Conservation (phyloP, 805 yeast genomes). For the Candida schatavii region DNA sequence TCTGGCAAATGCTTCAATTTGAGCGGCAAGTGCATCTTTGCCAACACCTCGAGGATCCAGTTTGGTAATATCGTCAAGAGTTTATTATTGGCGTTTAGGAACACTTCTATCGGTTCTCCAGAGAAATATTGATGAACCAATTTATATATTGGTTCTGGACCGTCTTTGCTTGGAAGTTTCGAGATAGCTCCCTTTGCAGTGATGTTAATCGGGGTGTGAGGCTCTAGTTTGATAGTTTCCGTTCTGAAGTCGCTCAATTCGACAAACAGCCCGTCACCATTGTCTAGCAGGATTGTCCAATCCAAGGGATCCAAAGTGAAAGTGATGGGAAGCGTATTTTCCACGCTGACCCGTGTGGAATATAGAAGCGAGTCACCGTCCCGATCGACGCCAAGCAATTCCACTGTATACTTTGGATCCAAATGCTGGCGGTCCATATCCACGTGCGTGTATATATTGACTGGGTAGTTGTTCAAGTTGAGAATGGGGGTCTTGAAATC, state of each 20-base stretch:
- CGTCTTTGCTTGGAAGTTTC: slow-evolving; percentile 20
- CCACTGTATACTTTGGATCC: slow-evolving; percentile 16
- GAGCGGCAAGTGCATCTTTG: neutral
- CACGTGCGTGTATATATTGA: slow-evolving; percentile 14
- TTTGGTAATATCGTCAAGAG: slow-evolving; percentile 5
- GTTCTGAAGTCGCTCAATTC: slow-evolving; percentile 24
- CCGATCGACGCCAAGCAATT: slow-evolving; percentile 9
- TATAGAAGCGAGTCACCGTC: neutral
- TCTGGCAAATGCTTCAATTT: neutral
- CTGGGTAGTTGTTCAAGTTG: slow-evolving; percentile 11
- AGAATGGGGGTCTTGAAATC: slow-evolving; percentile 17
- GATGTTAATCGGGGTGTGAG: slow-evolving; percentile 13
- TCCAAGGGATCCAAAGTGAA: slow-evolving; percentile 18
- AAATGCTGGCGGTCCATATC: slow-evolving; percentile 8
- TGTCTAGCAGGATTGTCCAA: slow-evolving; percentile 24
- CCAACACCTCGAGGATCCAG: slow-evolving; percentile 2
- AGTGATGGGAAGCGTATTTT: slow-evolving; percentile 15
- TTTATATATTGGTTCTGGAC: slow-evolving; percentile 12
- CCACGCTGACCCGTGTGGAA: slow-evolving; percentile 9
- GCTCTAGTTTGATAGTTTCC: slow-evolving; percentile 12
- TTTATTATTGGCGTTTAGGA: neutral
- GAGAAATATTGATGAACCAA: slow-evolving; percentile 13
- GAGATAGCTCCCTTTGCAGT: slow-evolving; percentile 18
- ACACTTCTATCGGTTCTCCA: neutral
- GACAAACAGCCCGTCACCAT: slow-evolving; percentile 15